These are phyloP conservation scores for Noccaea bulbosa DNA, from an alignment of 345 rosid genomes.

Conservation along the genomic window DNA sequence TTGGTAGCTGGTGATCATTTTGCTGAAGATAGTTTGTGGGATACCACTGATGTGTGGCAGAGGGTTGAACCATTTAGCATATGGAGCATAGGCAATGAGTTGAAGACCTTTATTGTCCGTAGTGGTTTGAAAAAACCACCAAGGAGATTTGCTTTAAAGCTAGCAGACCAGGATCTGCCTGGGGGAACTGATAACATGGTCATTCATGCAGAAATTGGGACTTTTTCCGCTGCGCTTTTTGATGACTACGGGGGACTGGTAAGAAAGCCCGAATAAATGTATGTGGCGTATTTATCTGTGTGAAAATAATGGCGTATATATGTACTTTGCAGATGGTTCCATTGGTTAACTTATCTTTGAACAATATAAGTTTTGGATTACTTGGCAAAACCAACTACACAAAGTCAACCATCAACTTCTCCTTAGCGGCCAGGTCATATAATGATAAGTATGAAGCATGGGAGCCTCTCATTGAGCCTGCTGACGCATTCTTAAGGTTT, in stretches of 20 bases:
- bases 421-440: slow-evolving; percentile 85
- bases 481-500: slow-evolving; percentile 82
- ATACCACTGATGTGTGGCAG: slow-evolving; percentile 69
- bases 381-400: slow-evolving; percentile 69
- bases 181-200: slow-evolving; percentile 74
- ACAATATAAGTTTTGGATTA: slow-evolving; percentile 71
- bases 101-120: slow-evolving; percentile 84
- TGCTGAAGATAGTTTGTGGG: slow-evolving; percentile 90
- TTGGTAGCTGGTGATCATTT: slow-evolving; percentile 86
- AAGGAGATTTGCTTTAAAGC: slow-evolving; percentile 84
- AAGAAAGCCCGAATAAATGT: slow-evolving; percentile 37
- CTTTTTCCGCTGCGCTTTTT: slow-evolving; percentile 88
- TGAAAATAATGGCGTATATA: slow-evolving; percentile 29
- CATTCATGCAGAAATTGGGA: slow-evolving; percentile 72
- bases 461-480: slow-evolving; percentile 96
- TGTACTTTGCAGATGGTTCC: slow-evolving; percentile 86
- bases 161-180: slow-evolving; percentile 66
- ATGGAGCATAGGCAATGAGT: slow-evolving; percentile 76
- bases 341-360: slow-evolving; percentile 74
- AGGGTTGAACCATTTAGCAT: slow-evolving; percentile 77
- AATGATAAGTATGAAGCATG: slow-evolving; percentile 91
- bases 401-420: slow-evolving; percentile 76
- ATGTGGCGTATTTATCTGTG: slow-evolving; percentile 8
- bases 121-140: slow-evolving; percentile 90
- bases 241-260: slow-evolving; percentile 99